These are phyloP conservation scores for Epichloe uncinata DNA, from an alignment of 2,329 filamentous ascomycete species.

Conservation along the genomic window DNA sequence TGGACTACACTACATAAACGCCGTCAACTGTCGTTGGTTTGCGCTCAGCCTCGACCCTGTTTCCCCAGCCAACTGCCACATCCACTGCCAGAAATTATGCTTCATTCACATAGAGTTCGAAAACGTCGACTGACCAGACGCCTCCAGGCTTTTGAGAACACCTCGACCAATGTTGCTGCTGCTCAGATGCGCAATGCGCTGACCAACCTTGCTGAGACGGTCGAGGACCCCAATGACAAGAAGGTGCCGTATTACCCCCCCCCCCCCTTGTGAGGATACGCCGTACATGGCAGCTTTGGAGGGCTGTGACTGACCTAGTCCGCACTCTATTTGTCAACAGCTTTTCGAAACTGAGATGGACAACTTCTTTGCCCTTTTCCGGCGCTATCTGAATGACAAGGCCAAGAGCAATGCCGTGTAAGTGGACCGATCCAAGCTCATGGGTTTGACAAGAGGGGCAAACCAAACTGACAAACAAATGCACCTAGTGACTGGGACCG, in stretches of 20 bases:
- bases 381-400: conserved; percentile 96
- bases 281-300: background rate
- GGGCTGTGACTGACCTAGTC: conserved; percentile 1
- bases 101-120: background rate
- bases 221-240: conserved; percentile 66
- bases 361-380: conserved; percentile 99
- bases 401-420: conserved; percentile 89
- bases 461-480: conserved; percentile 1
- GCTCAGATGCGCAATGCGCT: conserved; percentile 98
- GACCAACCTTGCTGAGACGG: conserved; percentile 82
- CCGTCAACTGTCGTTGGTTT: background rate
- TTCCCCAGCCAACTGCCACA: background rate
- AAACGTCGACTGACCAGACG: conserved; percentile 13
- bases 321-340: conserved; percentile 25
- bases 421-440: conserved; percentile 13
- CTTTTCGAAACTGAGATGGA: conserved; percentile 99
- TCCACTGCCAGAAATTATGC: background rate
- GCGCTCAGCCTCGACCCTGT: background rate
- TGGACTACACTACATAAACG: background rate
- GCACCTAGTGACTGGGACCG: conserved; percentile 78
- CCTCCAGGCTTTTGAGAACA: conserved; percentile 90
- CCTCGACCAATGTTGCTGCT: conserved; percentile 92
- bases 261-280: background rate
- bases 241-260: conserved; percentile 49
- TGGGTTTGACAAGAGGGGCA: background rate